Evolutionary conservation across 2,329 filamentous ascomycete genomes (phyloP).

Genomic region (Aspergillus tamarii): DNA sequence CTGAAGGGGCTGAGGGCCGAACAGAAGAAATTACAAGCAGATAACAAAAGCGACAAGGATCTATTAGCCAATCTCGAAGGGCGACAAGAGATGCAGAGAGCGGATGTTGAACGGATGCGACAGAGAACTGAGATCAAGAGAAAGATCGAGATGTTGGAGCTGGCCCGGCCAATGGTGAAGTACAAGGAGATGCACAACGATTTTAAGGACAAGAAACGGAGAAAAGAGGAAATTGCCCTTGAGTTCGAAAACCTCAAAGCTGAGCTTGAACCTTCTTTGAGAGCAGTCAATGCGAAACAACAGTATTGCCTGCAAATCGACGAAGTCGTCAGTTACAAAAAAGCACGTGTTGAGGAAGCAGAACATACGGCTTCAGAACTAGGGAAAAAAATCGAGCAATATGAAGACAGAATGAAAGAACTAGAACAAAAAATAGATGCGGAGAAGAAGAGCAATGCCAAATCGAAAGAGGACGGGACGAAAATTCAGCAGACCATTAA

Average conservation of each 20-base stretch:
- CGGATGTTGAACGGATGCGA: slow-evolving; percentile 79
- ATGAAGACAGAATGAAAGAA: slow-evolving; percentile 40
- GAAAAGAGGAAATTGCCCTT: slow-evolving; percentile 57
- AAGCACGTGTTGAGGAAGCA: slow-evolving; percentile 55
- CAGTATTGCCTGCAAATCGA: slow-evolving; percentile 63
- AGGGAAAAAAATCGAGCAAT: slow-evolving; percentile 47
- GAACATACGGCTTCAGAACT: slow-evolving; percentile 53
- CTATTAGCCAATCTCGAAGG: slow-evolving; percentile 68
- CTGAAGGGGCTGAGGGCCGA: slow-evolving; percentile 72
- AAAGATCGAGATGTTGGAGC: slow-evolving; percentile 67
- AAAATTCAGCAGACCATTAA: slow-evolving; percentile 62
- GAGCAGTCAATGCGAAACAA: slow-evolving; percentile 71
- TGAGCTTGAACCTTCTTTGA: slow-evolving; percentile 67
- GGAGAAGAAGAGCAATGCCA: slow-evolving; percentile 54
- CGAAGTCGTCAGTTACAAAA: slow-evolving; percentile 58
- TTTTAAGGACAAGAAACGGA: slow-evolving; percentile 57
- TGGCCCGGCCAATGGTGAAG: slow-evolving; percentile 66
- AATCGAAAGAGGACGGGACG: slow-evolving; percentile 57
- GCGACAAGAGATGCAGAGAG: slow-evolving; percentile 73
- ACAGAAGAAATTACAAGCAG: slow-evolving; percentile 66
- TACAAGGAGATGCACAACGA: slow-evolving; percentile 61
- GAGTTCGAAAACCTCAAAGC: slow-evolving; percentile 64
- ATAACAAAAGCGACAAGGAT: slow-evolving; percentile 63
- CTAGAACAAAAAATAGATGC: slow-evolving; percentile 50
- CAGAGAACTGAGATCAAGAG: slow-evolving; percentile 72